Evolutionary conservation across 495 filamentous ascomycete genomes (phyloP).

Genomic region (Podospora sp.): DNA sequence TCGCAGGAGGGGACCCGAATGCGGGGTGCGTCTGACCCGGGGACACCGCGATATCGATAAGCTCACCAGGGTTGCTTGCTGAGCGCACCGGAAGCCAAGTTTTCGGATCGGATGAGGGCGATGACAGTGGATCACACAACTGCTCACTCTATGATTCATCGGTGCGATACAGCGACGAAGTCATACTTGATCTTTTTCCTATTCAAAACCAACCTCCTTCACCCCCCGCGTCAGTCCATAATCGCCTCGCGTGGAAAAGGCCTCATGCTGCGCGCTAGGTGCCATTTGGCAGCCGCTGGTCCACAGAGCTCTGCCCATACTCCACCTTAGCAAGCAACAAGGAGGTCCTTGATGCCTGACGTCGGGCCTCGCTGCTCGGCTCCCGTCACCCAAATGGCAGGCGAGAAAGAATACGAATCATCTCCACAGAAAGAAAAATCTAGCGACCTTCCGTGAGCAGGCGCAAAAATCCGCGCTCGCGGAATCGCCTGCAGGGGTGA

Average conservation of each 20-base stretch:
- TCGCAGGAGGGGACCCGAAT: background rate
- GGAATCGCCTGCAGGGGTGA: background rate
- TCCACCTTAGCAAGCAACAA: background rate
- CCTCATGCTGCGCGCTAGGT: background rate
- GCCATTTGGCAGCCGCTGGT: background rate
- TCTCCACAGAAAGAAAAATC: constrained; percentile 16
- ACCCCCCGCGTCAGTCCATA: background rate
- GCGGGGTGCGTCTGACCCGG: background rate
- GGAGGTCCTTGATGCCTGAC: constrained; percentile 15
- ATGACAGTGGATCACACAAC: background rate
- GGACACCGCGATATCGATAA: constrained; percentile 6
- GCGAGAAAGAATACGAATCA: background rate
- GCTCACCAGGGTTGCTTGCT: background rate
- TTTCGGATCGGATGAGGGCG: background rate
- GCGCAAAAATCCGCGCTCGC: background rate
- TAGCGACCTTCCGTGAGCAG: background rate
- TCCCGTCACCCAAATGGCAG: constrained; percentile 3
- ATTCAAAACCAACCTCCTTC: background rate
- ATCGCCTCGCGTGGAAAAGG: background rate
- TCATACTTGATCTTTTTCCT: background rate
- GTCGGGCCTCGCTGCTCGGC: constrained; percentile 7
- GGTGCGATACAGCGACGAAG: background rate
- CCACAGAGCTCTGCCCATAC: background rate
- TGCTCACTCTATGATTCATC: background rate
- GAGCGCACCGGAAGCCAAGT: background rate